Base-by-base conservation (phyloP, 352 stramenopile species). In the Phytophthora megakarya region DNA sequence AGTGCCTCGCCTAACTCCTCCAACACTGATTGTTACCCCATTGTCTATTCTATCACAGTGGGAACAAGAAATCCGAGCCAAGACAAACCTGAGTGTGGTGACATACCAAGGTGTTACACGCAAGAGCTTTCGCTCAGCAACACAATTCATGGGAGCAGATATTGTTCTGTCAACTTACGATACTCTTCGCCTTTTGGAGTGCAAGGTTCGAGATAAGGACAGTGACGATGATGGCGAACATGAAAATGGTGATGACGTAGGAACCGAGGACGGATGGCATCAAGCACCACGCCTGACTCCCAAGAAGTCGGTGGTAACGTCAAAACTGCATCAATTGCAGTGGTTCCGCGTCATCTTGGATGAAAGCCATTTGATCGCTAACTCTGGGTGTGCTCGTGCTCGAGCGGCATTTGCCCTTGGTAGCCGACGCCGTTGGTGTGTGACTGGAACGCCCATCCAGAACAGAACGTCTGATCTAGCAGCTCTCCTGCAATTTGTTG, bases 401-500 rank as follows among this genome's bases (percentile, higher is more conserved):
- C 77, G 76, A 21, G 81, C 83, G 21, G 79, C 81, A 1, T 83
- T 78, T 22, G 65, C 76, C 1, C 76, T 98, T 19, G 74, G 86
- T 12, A 90, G 88, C 30, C 79, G 81, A 53, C 75, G 84, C 3
- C 86, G 90, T 7, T 95, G 93, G 73, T 96, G 88, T 57, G 75
- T 98, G 7, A 97, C 92, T 3, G 91, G 92, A 11, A 98, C 90
- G 15, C 90, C 91, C 1, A 92, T 98, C 45, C 81, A 97, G 39
- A 98, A 98, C 67, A 85, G 81, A 47, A 75, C 81, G 15, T 81
- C 90, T 43, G 90, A 98, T 61, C 69, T 98, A 26, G 78, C 82
- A 28, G 84, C 88, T n/a, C 73, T 98, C 3, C 74, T 98, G 44
- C 76, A 78, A 19, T 98, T 98, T 67, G 50, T 98, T 19, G 83